phyloP scores from a whole-genome alignment of 768 basidiomycete genomes.

The Mycena crocata region DNA sequence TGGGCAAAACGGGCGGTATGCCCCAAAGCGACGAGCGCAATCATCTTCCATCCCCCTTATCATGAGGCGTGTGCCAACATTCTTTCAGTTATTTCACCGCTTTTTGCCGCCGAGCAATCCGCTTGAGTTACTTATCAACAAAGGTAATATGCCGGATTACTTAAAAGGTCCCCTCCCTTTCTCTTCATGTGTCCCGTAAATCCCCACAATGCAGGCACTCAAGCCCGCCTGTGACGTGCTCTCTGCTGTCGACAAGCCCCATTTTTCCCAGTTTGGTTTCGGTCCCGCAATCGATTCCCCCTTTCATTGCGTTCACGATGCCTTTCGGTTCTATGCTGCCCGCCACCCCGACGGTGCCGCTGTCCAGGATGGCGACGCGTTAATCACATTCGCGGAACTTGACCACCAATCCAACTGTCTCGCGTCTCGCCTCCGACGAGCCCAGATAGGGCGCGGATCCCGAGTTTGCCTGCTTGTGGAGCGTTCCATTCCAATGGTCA shows the following conservation, averaged over 20 bases:
- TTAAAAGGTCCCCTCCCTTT: constrained; percentile 25
- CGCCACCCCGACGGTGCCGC: constrained; percentile 56
- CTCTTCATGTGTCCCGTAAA: constrained; percentile 24
- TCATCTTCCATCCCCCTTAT: constrained; percentile 7
- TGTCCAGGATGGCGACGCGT: constrained; percentile 59
- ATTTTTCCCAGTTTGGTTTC: constrained; percentile 59
- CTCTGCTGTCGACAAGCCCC: constrained; percentile 52
- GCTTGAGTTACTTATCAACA: constrained; percentile 5
- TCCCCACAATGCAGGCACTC: constrained; percentile 23
- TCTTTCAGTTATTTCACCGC: constrained; percentile 19
- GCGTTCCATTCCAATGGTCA: constrained; percentile 63
- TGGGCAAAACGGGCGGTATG: not conserved
- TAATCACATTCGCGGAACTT: constrained; percentile 65
- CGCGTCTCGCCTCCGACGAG: constrained; percentile 18
- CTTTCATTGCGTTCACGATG: constrained; percentile 66
- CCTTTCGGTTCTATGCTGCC: constrained; percentile 61
- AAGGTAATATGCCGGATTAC: not conserved
- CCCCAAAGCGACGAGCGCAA: constrained; percentile 6
- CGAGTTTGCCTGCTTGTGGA: constrained; percentile 68
- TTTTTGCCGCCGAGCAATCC: constrained; percentile 10
- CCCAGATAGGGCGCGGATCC: constrained; percentile 58
- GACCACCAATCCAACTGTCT: constrained; percentile 46
- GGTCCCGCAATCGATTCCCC: constrained; percentile 51
- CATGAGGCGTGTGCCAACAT: constrained; percentile 20
- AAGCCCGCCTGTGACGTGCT: constrained; percentile 47